Evolutionary conservation across 306 rosid genomes (phyloP), one percentile per base, ranked within the genome.

Genomic region (Astragalus glycyphyllos): DNA sequence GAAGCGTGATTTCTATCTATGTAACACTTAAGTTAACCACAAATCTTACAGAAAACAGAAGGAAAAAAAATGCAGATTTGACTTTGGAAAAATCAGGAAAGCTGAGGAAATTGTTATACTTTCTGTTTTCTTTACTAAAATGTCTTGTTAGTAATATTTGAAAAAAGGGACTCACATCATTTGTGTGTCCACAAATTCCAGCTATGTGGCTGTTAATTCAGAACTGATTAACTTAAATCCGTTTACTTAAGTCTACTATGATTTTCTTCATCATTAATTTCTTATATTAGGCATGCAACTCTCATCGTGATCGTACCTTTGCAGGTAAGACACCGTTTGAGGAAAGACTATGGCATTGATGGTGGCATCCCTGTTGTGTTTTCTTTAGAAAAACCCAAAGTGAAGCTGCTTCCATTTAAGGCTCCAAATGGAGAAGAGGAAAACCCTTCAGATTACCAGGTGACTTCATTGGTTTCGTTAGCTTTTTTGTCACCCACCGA

Each of bases 401-500:
- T 84, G 63, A 93, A 93, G 82, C 77, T 93, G 80, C 98, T 93
- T 84, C 98, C 98, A 50, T 93, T 93, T 67, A 87, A 88, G 78
- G 96, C 90, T 81, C 89, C 92, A 53, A 82, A 78, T 58, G 94
- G 94, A 47, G 92, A 87, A 84, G 96, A 81, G 77, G 96, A 90
- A 85, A 90, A 86, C 64, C 98, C 97, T 68, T 88, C 90, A 68
- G 92, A 90, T 74, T 90, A 93, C 83, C 98, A 93, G 89, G 98
- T 90, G 71, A 65, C 59, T 11, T 5, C 49, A n/a, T 20, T 13
- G 63, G 37, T 34, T 60, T 76, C 17, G 4, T 68, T 72, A 34
- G 41, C n/a, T n/a, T 49, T 79, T 72, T 49, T 50, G n/a, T 76
- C 41, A 54, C 17, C 26, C 15, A n/a, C 44, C 15, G 23, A 57